Conservation (phyloP, 768 basidiomycete species). For the Pleurotus djamor region DNA sequence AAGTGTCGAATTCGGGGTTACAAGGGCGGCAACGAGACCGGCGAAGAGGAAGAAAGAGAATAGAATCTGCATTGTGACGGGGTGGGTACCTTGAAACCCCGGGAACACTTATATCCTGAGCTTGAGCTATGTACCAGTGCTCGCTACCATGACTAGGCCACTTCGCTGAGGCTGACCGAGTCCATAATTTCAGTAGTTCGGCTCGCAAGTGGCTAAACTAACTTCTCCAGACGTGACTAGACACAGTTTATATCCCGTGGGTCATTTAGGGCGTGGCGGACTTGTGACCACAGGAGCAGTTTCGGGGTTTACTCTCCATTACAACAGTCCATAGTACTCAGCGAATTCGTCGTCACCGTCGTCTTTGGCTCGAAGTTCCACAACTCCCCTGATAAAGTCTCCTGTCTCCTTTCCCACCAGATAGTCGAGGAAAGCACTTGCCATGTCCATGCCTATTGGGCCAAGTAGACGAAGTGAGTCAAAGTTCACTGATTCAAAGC, state of each 20-base stretch:
- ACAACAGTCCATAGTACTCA: slow-evolving; percentile 16
- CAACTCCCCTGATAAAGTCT: slow-evolving; percentile 11
- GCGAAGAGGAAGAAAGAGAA: background rate
- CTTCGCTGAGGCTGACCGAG: too few species aligned
- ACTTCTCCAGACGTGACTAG: too few species aligned
- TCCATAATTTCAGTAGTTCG: too few species aligned
- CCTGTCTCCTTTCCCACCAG: slow-evolving; percentile 19
- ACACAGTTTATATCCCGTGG: too few species aligned
- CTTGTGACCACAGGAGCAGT: too few species aligned
- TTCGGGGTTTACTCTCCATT: background rate
- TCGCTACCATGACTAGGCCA: too few species aligned
- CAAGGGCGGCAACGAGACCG: background rate
- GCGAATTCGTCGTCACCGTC: slow-evolving; percentile 24
- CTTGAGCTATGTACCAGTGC: too few species aligned
- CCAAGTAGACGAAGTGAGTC: background rate
- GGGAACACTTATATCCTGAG: too few species aligned
- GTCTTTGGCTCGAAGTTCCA: slow-evolving; percentile 16
- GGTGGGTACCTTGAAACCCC: too few species aligned
- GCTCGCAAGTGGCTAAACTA: too few species aligned
- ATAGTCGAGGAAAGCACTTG: slow-evolving; percentile 27
- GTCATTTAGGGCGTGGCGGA: too few species aligned
- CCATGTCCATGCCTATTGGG: slow-evolving; percentile 27
- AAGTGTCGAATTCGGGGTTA: background rate
- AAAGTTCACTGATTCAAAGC: too few species aligned
- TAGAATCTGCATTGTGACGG: background rate